Conservation (phyloP, 306 rosid species). For the Pyrus betulifolia region DNA sequence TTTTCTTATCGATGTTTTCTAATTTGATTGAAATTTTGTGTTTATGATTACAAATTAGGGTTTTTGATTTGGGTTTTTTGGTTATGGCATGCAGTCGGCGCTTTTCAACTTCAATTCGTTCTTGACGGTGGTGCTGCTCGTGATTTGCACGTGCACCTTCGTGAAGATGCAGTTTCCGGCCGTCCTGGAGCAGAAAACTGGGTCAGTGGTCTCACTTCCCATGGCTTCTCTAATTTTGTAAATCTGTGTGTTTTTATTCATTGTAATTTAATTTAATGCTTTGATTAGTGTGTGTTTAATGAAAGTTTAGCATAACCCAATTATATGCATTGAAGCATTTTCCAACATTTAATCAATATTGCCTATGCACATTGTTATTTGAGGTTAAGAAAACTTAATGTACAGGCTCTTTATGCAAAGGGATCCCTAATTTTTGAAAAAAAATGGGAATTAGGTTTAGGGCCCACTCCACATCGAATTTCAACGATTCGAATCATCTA, state of each 20-base stretch:
- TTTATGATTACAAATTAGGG: background rate
- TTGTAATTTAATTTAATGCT: background rate
- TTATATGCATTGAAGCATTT: background rate
- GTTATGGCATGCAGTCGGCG: slow-evolving; percentile 48
- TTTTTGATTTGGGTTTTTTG: background rate
- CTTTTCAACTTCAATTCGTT: slow-evolving; percentile 79
- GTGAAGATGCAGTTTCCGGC: slow-evolving; percentile 82
- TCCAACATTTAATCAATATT: background rate
- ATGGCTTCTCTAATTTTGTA: background rate
- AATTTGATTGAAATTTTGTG: background rate
- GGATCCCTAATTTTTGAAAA: background rate
- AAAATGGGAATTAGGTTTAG: background rate
- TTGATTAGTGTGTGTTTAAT: background rate
- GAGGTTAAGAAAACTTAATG: background rate
- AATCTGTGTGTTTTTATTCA: background rate
- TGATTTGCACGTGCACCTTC: slow-evolving; percentile 71
- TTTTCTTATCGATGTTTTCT: background rate
- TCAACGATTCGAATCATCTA: too few species aligned
- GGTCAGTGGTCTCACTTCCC: slow-evolving; percentile 25
- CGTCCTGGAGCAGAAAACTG: slow-evolving; percentile 63
- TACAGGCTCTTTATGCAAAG: background rate
- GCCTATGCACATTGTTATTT: background rate
- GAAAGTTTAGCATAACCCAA: background rate
- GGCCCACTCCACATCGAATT: too few species aligned
- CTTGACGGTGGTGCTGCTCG: slow-evolving; percentile 68